A percentile compares a stretch with the other conserved stretches of the same genome.
phyloP scores from a whole-genome alignment of 139 green algal species.

The Eudorina sp. region DNA sequence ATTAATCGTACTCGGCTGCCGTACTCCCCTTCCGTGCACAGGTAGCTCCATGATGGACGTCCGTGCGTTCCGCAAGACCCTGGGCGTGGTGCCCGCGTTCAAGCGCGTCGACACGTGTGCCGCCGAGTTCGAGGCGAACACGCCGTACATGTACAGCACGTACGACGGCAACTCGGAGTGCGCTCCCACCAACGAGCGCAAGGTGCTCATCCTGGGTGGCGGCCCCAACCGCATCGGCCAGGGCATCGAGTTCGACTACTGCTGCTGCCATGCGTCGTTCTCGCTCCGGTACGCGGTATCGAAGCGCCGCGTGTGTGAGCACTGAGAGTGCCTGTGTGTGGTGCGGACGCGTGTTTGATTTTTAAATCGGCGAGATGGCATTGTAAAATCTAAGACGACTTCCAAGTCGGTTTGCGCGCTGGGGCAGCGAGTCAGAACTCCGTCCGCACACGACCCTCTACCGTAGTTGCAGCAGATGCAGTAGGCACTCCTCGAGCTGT shows the following conservation, averaged over 20 bases:
- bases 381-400: too few relatives aligned
- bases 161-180: conserved; percentile 95
- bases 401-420: too few relatives aligned
- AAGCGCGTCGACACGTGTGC: conserved; percentile 99
- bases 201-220: conserved; percentile 98
- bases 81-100: conserved; percentile 87
- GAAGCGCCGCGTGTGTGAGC: too few relatives aligned
- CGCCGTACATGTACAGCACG: conserved; percentile 95
- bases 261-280: conserved; percentile 99
- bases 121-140: conserved; percentile 98
- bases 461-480: too few relatives aligned
- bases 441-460: too few relatives aligned
- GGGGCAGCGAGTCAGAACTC: too few relatives aligned
- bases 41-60: conserved; percentile 69
- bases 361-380: too few relatives aligned
- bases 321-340: too few relatives aligned
- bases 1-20: not conserved
- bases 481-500: too few relatives aligned
- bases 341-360: too few relatives aligned
- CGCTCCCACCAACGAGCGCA: conserved; percentile 76
- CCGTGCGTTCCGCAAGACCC: conserved; percentile 70
- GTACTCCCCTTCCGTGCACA: too few relatives aligned
- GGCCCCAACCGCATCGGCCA: conserved; percentile 99
- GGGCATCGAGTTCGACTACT: conserved; percentile 99
- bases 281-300: conserved; percentile 82